A percentile compares a stretch with the other conserved stretches of the same genome.
Conservation (phyloP, 208 protist species). For the Trichomonas vaginalis region DNA sequence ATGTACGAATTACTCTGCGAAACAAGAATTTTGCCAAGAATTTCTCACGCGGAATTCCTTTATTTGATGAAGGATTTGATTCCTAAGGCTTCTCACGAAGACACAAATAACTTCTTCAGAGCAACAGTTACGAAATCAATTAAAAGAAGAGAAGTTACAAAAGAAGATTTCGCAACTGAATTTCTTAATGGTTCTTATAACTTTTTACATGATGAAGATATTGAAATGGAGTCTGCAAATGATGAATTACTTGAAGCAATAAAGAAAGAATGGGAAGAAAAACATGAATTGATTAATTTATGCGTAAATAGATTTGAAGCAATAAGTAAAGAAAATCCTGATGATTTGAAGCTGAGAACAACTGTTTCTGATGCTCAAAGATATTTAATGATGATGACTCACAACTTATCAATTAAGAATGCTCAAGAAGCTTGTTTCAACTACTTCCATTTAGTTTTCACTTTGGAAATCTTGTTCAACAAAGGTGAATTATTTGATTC, state of each 20-base stretch:
- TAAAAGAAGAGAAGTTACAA: background rate
- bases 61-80: background rate
- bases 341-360: background rate
- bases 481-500: background rate
- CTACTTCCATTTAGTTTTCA: background rate
- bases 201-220: background rate
- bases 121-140: background rate
- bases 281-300: background rate
- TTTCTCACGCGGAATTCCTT: background rate
- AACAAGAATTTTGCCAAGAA: background rate
- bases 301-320: background rate
- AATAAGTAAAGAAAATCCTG: background rate
- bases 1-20: background rate
- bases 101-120: background rate
- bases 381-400: background rate
- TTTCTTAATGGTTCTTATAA: background rate
- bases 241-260: background rate
- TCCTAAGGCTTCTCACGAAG: background rate
- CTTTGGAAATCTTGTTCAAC: background rate
- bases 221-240: background rate
- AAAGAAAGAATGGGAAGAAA: background rate
- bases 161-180: background rate
- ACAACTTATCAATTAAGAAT: background rate
- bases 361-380: background rate
- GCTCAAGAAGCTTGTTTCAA: background rate